Conservation (phyloP, 2,329 filamentous ascomycete genomes). For the Pleurostoma richardsiae region DNA sequence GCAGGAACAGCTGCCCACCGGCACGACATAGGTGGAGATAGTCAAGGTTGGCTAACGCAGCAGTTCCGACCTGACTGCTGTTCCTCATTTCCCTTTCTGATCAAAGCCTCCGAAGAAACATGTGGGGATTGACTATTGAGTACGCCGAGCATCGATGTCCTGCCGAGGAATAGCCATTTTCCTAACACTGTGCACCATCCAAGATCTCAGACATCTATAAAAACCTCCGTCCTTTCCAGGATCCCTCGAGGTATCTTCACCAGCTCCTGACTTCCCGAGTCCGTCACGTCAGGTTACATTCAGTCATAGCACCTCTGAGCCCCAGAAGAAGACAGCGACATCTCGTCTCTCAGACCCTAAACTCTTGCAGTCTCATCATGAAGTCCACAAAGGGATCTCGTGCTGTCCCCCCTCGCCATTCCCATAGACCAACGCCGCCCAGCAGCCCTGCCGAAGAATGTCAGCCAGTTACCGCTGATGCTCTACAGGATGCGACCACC, state of each 20-base stretch:
- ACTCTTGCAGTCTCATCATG: neutral
- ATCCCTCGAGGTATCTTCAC: neutral
- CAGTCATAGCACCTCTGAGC: no score
- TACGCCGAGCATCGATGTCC: neutral
- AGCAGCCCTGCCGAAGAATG: neutral
- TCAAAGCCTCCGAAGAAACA: neutral
- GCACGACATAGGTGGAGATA: neutral
- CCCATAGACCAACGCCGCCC: neutral
- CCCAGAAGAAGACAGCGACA: neutral
- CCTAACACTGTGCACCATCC: neutral
- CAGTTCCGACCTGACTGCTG: neutral
- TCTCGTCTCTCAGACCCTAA: neutral
- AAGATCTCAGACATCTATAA: neutral
- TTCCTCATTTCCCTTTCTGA: no score
- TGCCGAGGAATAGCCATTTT: neutral
- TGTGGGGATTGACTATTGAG: neutral
- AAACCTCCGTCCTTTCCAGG: neutral
- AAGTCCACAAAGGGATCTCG: neutral
- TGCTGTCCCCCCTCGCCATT: neutral
- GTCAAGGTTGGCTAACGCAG: neutral
- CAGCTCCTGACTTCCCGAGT: neutral
- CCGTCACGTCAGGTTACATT: neutral
- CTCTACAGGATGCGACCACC: neutral
- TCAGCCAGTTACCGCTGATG: neutral
- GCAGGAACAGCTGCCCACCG: neutral